Evolutionary conservation across 768 basidiomycete genomes (phyloP).

Genomic region (Boletus eberwhitei): DNA sequence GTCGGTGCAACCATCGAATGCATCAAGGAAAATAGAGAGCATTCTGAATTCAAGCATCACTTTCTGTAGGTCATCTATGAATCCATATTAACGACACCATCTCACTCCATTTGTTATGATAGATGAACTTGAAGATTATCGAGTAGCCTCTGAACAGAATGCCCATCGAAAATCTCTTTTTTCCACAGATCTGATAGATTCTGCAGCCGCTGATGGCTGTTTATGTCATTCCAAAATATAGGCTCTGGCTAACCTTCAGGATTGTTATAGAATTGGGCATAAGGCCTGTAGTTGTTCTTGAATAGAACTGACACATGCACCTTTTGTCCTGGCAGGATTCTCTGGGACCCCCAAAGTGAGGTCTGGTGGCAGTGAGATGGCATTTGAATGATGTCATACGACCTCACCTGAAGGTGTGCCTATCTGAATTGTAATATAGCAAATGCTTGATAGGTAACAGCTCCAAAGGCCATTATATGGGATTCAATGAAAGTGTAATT

Average conservation of each 20-base stretch:
- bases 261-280: constrained; percentile 21
- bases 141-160: constrained; percentile 16
- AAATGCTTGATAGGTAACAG: constrained; percentile 24
- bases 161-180: constrained; percentile 26
- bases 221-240: constrained; percentile 29
- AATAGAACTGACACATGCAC: constrained; percentile 31
- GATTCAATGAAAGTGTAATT: constrained; percentile 15
- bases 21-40: constrained; percentile 16
- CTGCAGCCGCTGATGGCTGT: constrained; percentile 20
- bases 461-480: constrained; percentile 26
- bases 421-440: constrained; percentile 28
- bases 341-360: constrained; percentile 26
- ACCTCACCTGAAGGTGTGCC: constrained; percentile 20
- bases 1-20: constrained; percentile 20
- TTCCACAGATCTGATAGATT: constrained; percentile 24
- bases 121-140: constrained; percentile 20
- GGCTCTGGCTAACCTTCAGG: constrained; percentile 25
- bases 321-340: constrained; percentile 29
- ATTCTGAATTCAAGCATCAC: constrained; percentile 15
- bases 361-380: constrained; percentile 18
- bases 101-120: not conserved
- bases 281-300: constrained; percentile 29
- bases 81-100: not conserved
- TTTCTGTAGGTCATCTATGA: constrained; percentile 17
- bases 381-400: not conserved